These are phyloP conservation scores for Cucurbita argyrosperma DNA, from an alignment of 306 rosid genomes.

Conservation along the genomic window DNA sequence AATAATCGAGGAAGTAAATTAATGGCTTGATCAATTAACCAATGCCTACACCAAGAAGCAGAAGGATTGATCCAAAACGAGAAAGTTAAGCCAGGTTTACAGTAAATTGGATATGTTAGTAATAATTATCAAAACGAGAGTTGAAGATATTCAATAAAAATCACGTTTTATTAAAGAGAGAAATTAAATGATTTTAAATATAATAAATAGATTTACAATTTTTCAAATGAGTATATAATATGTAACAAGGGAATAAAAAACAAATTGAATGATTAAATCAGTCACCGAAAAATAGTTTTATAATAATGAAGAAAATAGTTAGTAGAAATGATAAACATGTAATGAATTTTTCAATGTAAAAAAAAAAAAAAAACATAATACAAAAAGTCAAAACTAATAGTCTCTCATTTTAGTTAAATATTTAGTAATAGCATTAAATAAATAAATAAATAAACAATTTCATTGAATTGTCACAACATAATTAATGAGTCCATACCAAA, in stretches of 20 bases:
- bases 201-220: background rate
- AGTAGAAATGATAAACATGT: background rate
- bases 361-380: background rate
- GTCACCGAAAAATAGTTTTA: background rate
- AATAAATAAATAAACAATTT: background rate
- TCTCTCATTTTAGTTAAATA: background rate
- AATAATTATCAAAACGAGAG: background rate
- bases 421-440: background rate
- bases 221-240: background rate
- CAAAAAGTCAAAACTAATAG: background rate
- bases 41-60: background rate
- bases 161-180: background rate
- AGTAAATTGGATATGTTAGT: background rate
- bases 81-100: background rate
- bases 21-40: background rate
- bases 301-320: background rate
- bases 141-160: background rate
- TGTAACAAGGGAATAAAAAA: background rate
- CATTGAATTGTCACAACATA: background rate
- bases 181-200: background rate
- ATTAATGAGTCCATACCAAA: slow-evolving; percentile 1
- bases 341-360: background rate
- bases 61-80: background rate
- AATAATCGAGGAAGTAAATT: too few species aligned
- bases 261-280: background rate